Evolutionary conservation across 2,329 filamentous ascomycete species (phyloP).

Genomic region (Fusarium udum): DNA sequence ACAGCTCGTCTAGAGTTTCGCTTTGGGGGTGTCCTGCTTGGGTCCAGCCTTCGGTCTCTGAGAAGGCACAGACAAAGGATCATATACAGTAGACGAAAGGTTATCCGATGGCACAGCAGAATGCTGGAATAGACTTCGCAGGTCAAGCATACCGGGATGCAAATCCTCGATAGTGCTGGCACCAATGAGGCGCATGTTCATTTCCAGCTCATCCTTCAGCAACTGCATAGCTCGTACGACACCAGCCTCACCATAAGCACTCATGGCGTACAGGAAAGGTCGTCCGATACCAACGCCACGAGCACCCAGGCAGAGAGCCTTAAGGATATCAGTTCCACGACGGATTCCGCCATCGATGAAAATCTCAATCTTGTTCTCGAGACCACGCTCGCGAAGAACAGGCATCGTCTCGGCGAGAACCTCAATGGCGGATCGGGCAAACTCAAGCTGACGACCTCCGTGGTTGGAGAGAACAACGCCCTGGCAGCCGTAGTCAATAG

Average conservation of each 20-base stretch:
- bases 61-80: conserved; percentile 61
- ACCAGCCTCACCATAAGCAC: conserved; percentile 84
- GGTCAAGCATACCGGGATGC: conserved; percentile 82
- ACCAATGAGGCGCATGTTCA: conserved; percentile 97
- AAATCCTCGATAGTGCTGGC: conserved; percentile 78
- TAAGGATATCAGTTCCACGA: conserved; percentile 92
- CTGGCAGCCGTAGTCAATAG: conserved; percentile 82
- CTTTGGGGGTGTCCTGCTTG: conserved; percentile 21
- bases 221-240: conserved; percentile 93
- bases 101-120: conserved; percentile 60
- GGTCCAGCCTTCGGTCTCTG: conserved; percentile 56
- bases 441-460: conserved; percentile 93
- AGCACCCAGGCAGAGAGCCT: conserved; percentile 91
- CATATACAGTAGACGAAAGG: conserved; percentile 61
- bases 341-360: conserved; percentile 92
- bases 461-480: conserved; percentile 97
- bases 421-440: conserved; percentile 87
- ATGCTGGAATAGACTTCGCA: conserved; percentile 70
- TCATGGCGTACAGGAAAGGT: conserved; percentile 97
- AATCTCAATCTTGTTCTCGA: conserved; percentile 82
- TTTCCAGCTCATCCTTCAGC: conserved; percentile 96
- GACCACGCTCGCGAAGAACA: conserved; percentile 76
- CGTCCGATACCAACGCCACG: conserved; percentile 92
- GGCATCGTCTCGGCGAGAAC: conserved; percentile 94
- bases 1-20: conserved; percentile 57